Base-by-base conservation (phyloP, 75 land plant species). In the Pseudotsuga menziesii region DNA sequence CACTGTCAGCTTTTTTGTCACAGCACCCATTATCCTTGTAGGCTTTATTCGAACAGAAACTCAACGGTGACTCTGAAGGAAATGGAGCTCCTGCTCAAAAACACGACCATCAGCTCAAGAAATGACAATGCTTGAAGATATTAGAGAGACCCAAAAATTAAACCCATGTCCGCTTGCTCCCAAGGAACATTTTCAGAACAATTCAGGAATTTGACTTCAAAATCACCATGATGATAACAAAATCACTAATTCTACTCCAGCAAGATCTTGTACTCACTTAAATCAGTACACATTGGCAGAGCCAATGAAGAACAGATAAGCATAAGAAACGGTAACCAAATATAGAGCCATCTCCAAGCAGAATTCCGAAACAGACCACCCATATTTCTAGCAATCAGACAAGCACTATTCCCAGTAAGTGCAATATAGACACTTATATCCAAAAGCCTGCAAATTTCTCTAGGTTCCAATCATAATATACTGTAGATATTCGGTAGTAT, bases 31-130 rank as follows among this genome's bases (percentile, higher is more conserved):
- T 60, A 2, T 60, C 62, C 6, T 60, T 5, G 23, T 60, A 60
- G 25, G 27, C 62, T 22, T 25, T 60, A 22, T 60, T 60, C 8
- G 62, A 60, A 8, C 62, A 60, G 27, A 60, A 60, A 23, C 62
- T 60, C 23, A 60, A 60, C 8, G 27, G 8, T n/a, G 62, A 60
- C 4, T 60, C 4, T 60, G 62, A 60, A 60, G 25, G 11, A 8
- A 60, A 8, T n/a, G 62, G 62, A 23, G 62, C 62, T 22, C 62
- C 62, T 60, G 62, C 62, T 23, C 62, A 60, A 60, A 60, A n/a
- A 60, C n/a, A 60, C 5, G 0, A 17, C 23, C 62, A 60, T 22
- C 62, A 60, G 8, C 23, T 23, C 6, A 60, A 60, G 5, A 2
- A 60, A 29, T 29, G 23, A 17, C 4, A 25, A n/a, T 22, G 23